Percentiles rank a stretch among this genome's conserved stretches.
phyloP scores from a whole-genome alignment of 495 filamentous ascomycete species.

The Glutinoglossum americanum region DNA sequence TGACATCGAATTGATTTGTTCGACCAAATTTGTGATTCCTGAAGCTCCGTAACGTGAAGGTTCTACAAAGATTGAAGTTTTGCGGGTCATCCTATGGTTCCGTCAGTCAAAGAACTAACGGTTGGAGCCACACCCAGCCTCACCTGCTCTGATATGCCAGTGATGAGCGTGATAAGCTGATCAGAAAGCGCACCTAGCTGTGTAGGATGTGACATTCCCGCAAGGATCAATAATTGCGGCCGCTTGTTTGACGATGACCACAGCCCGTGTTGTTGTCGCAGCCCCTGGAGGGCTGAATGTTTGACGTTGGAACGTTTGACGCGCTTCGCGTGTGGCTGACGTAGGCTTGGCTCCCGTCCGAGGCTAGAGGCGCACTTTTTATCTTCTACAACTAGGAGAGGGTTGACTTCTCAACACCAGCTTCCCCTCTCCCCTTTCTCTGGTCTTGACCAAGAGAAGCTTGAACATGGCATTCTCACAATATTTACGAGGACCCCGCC shows the following conservation, averaged over 20 bases:
- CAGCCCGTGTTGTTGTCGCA: no score
- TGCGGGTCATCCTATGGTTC: constrained; percentile 18
- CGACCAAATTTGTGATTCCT: constrained; percentile 40
- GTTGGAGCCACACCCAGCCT: neutral
- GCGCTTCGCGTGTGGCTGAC: no score
- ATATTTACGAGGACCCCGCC: constrained; percentile 13
- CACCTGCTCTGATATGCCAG: constrained; percentile 12
- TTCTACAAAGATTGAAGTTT: constrained; percentile 30
- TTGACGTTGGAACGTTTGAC: no score
- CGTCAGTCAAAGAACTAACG: no score
- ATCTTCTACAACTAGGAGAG: no score
- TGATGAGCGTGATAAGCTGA: constrained; percentile 27
- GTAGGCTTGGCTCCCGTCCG: neutral
- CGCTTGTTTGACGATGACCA: no score
- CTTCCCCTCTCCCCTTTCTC: neutral
- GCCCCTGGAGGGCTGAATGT: no score
- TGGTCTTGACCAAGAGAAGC: neutral
- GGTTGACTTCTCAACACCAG: no score
- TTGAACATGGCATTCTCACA: neutral
- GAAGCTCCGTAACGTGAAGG: constrained; percentile 27
- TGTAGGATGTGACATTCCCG: constrained; percentile 26
- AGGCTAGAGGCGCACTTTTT: neutral
- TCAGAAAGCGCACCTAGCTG: constrained; percentile 28
- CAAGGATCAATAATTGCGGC: neutral
- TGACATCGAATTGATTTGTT: constrained; percentile 76